These are phyloP conservation scores for Zygosaccharomyces kombuchaensis DNA, from an alignment of 805 yeast species.

Conservation along the genomic window DNA sequence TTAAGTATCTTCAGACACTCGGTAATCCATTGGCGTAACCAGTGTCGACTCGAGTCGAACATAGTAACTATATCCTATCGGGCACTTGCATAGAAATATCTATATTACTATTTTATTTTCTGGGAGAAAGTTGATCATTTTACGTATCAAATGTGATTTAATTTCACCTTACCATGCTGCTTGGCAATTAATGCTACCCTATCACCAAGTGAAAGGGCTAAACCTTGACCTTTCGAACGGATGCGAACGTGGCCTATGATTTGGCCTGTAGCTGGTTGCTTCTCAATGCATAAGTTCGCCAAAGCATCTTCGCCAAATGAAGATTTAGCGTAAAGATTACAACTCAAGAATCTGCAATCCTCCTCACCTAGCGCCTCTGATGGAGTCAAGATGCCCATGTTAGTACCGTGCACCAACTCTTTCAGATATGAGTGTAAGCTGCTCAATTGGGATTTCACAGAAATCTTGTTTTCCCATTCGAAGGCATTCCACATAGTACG, in stretches of 20 bases:
- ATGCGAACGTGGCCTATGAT: constrained; percentile 93
- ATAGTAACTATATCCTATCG: too few species aligned
- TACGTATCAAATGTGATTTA: constrained; percentile 30
- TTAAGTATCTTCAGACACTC: not conserved
- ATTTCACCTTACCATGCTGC: constrained; percentile 40
- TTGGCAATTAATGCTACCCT: constrained; percentile 81
- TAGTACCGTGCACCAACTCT: constrained; percentile 67
- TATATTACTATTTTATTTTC: not conserved
- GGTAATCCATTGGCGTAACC: not conserved
- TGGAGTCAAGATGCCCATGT: constrained; percentile 91
- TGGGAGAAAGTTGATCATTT: not conserved
- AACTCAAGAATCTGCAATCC: constrained; percentile 75
- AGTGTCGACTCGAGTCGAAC: too few species aligned
- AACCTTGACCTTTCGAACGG: constrained; percentile 95
- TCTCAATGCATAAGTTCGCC: constrained; percentile 92
- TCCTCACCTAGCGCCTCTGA: constrained; percentile 87
- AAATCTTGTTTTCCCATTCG: constrained; percentile 98
- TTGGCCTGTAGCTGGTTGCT: constrained; percentile 58
- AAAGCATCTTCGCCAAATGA: constrained; percentile 97
- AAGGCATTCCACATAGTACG: constrained; percentile 98
- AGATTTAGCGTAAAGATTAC: constrained; percentile 86
- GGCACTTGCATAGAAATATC: not conserved
- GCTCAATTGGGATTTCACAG: constrained; percentile 65
- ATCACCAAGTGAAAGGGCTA: constrained; percentile 92
- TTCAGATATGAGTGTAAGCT: constrained; percentile 75